phyloP scores from a whole-genome alignment of 2,329 filamentous ascomycete species.

The Bipolaris cookei region DNA sequence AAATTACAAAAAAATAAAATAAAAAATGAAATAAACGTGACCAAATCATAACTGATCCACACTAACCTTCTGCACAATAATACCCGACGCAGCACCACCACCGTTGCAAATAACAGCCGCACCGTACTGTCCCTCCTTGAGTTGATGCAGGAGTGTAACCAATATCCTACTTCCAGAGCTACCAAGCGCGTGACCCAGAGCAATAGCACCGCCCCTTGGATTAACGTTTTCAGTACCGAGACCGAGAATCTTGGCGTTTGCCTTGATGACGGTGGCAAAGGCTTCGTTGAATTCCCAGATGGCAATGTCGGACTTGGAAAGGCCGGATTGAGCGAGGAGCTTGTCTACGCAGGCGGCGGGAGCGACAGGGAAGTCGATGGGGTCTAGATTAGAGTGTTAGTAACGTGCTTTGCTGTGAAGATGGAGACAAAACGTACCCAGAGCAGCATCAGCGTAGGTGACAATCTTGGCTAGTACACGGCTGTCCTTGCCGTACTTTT shows the following conservation, averaged over 20 bases:
- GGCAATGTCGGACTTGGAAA: conserved; percentile 88
- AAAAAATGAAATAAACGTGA: too few relatives aligned
- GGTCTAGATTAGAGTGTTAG: conserved; percentile 56
- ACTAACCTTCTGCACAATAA: conserved; percentile 82
- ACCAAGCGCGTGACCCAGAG: conserved; percentile 87
- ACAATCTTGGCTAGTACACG: conserved; percentile 87
- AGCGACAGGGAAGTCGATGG: conserved; percentile 93
- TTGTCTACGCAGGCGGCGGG: conserved; percentile 91
- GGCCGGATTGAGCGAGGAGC: conserved; percentile 84
- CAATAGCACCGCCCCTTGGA: conserved; percentile 87
- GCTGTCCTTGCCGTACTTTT: conserved; percentile 77
- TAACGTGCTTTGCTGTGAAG: neutral
- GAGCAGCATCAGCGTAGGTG: conserved; percentile 84
- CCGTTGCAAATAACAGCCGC: conserved; percentile 97
- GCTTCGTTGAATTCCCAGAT: conserved; percentile 99
- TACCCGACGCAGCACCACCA: conserved; percentile 86
- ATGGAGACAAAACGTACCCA: conserved; percentile 49
- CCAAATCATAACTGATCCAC: conserved; percentile 28
- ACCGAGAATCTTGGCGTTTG: conserved; percentile 89
- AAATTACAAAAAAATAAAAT: too few relatives aligned
- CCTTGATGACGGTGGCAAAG: conserved; percentile 93
- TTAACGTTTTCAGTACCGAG: conserved; percentile 83
- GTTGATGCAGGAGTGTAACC: conserved; percentile 86
- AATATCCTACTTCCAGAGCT: conserved; percentile 93
- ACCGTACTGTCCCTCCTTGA: conserved; percentile 91